A percentile compares a stretch with the other conserved stretches of the same genome.
Evolutionary conservation across 1,284 basidiomycete species (phyloP).

Genomic region (Melampsora americana): DNA sequence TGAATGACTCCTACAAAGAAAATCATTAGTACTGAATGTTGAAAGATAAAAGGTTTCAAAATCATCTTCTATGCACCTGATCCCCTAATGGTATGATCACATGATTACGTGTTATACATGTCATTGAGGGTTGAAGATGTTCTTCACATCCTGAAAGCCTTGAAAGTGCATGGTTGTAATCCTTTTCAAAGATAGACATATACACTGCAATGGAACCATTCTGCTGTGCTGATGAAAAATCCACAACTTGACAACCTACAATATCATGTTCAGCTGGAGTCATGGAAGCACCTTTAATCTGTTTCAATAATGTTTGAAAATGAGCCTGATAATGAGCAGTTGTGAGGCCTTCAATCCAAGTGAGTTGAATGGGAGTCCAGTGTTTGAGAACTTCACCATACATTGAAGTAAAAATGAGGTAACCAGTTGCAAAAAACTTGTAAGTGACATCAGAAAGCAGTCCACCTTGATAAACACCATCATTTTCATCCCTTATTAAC

Average conservation of each 20-base stretch:
- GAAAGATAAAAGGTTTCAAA: background rate
- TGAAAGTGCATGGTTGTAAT: background rate
- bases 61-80: background rate
- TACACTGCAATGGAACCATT: slow-evolving; percentile 2
- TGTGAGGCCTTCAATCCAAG: slow-evolving; percentile 2
- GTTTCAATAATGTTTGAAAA: background rate
- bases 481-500: background rate
- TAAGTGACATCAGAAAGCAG: slow-evolving; percentile 16
- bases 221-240: slow-evolving; percentile 2
- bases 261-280: background rate
- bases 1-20: background rate
- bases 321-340: slow-evolving; percentile 4
- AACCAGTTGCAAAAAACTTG: slow-evolving; percentile 10
- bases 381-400: background rate
- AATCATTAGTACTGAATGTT: background rate
- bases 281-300: background rate
- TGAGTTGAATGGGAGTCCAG: slow-evolving; percentile 24
- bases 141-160: slow-evolving; percentile 14
- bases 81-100: background rate
- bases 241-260: slow-evolving; percentile 1
- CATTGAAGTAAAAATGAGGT: slow-evolving; percentile 10
- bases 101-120: slow-evolving; percentile 6
- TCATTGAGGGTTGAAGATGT: background rate
- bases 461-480: background rate
- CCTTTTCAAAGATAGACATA: slow-evolving; percentile 8